Conservation (phyloP, 179 eudicot genomes). For the Vitellaria paradoxa region DNA sequence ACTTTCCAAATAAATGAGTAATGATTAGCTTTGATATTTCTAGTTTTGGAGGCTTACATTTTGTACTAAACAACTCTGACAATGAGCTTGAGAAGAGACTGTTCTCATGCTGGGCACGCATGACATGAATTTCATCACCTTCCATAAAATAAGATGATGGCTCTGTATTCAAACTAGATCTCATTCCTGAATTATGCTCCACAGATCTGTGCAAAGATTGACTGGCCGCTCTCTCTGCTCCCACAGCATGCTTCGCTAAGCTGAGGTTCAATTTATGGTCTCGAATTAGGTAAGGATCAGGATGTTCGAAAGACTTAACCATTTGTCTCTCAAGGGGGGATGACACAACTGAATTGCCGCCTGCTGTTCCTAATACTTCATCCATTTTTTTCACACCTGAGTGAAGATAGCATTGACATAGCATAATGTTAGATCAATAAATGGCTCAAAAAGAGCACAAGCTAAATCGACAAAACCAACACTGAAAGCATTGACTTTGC, state of each 20-base stretch:
- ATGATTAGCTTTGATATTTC: neutral
- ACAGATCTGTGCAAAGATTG: conserved; percentile 40
- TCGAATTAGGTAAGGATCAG: conserved; percentile 25
- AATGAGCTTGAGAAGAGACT: conserved; percentile 77
- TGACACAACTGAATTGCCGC: conserved; percentile 34
- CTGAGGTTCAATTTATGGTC: conserved; percentile 39
- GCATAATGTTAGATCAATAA: conserved; percentile 9
- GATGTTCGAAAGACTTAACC: conserved; percentile 31
- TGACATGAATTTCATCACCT: conserved; percentile 34
- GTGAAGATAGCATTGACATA: conserved; percentile 4
- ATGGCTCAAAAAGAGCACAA: neutral
- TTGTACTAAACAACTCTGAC: conserved; percentile 60
- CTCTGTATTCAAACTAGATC: conserved; percentile 32
- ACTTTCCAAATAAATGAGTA: conserved; percentile 7
- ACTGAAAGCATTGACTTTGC: neutral
- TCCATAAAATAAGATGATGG: conserved; percentile 29
- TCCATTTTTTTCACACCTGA: conserved; percentile 39
- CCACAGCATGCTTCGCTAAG: conserved; percentile 43
- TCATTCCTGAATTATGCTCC: conserved; percentile 34
- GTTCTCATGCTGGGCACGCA: conserved; percentile 52
- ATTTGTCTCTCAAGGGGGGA: conserved; percentile 32
- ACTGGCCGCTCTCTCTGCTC: conserved; percentile 50
- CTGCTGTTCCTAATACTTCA: conserved; percentile 27
- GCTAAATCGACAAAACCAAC: neutral
- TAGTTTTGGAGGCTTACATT: conserved; percentile 42